Evolutionary conservation across 2,329 filamentous ascomycete genomes (phyloP), one percentile per base, ranked within the genome.

Genomic region (Dactylonectria macrodidyma): DNA sequence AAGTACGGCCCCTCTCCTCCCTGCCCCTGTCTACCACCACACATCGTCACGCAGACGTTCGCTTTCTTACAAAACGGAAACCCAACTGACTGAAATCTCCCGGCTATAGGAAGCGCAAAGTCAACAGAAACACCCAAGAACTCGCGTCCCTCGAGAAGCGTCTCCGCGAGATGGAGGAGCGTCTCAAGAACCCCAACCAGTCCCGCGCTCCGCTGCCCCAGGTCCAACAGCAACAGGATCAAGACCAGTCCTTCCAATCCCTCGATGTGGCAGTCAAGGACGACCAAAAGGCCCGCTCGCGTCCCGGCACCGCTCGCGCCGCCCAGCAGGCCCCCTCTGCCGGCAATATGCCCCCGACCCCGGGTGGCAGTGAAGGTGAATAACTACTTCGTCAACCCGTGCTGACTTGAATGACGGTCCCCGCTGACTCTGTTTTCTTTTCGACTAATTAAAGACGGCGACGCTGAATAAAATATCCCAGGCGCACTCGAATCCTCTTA

Each of bases 141-240:
- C 91, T 98, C 73, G 92, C 97, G 81, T 90, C 91, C 64, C 91
- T 98, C 76, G 94, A 98, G 83, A 90, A 90, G 59, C 91, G 91
- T 74, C 90, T 98, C 75, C 92, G 90, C 75, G 94, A 95, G 77
- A 94, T 96, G 82, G 95, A 98, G 82, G 88, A 92, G 74, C 92
- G 92, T 51, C 87, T 98, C 60, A 89, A 84, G 74, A 76, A 75
- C 67, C 80, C 72, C 41, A 68, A 65, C 71, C 60, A 71, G 73
- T 48, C 71, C 71, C 69, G 62, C 67, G 60, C 72, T 58, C 64
- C 71, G 14, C 69, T 73, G 59, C 67, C 67, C 62, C 70, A 68
- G 66, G 58, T 65, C 36, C 73, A 70, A 72, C 73, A 75, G 67
- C 72, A 67, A 55, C 67, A 71, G 66, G 10, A 58, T 33, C 68